These are phyloP conservation scores for Porogramme epimiltina DNA, from an alignment of 1,284 basidiomycete genomes.

Conservation along the genomic window DNA sequence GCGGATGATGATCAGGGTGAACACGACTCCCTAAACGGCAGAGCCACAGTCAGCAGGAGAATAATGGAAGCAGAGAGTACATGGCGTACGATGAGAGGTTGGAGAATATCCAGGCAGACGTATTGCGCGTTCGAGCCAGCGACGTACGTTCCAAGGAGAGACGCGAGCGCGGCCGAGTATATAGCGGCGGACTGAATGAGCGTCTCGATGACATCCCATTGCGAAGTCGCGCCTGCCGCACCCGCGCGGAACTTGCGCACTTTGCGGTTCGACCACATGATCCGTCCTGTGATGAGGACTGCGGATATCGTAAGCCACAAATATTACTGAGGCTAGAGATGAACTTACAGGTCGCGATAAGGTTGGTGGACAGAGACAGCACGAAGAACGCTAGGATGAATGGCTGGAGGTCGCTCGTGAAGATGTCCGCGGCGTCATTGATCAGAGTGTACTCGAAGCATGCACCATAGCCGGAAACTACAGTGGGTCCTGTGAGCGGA, in stretches of 20 bases:
- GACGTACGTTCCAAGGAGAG: constrained; percentile 14
- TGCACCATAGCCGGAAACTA: constrained; percentile 21
- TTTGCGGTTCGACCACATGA: constrained; percentile 19
- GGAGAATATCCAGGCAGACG: constrained; percentile 13
- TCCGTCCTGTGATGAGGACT: constrained; percentile 22
- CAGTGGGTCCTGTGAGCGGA: background rate
- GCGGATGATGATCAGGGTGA: constrained; percentile 20
- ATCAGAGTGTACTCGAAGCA: constrained; percentile 10
- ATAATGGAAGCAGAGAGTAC: background rate
- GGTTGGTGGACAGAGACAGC: constrained; percentile 19
- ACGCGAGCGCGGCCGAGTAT: constrained; percentile 16
- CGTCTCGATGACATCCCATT: constrained; percentile 15
- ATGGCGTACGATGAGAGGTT: constrained; percentile 16
- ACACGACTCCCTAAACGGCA: constrained; percentile 14
- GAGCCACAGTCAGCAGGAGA: background rate
- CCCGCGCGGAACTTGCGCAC: constrained; percentile 1
- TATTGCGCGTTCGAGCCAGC: constrained; percentile 15
- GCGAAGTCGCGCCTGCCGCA: background rate
- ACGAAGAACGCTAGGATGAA: constrained; percentile 22
- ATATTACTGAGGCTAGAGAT: background rate
- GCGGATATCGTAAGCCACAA: background rate
- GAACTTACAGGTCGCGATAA: constrained; percentile 16
- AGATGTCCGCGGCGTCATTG: constrained; percentile 14
- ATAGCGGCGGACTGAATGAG: constrained; percentile 20
- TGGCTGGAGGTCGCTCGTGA: constrained; percentile 15